Evolutionary conservation across 192 early-diverging fungal genomes (phyloP).

Genomic region (Pilaira anomala): DNA sequence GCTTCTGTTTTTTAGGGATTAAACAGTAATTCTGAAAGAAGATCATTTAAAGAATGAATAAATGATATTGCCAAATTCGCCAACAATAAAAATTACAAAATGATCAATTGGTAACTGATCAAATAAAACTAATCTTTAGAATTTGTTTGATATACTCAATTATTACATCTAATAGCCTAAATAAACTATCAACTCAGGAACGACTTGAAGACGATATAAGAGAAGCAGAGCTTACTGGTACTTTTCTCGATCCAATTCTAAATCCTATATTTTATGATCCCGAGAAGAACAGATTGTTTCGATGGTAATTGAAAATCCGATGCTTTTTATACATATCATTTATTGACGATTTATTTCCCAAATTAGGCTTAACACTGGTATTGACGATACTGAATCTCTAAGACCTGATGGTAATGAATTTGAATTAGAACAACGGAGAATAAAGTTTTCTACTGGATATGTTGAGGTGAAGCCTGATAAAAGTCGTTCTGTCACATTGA

Average conservation of each 20-base stretch:
- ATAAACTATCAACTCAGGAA: neutral
- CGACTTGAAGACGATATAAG: constrained; percentile 3
- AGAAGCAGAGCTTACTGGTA: constrained; percentile 8
- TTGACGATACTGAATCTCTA: neutral
- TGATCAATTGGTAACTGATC: too few relatives aligned
- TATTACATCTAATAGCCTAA: too few relatives aligned
- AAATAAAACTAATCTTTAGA: too few relatives aligned
- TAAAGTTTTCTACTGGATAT: constrained; percentile 10
- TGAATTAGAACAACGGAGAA: constrained; percentile 12
- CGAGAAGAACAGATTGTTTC: neutral
- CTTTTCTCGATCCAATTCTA: neutral
- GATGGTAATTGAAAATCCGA: constrained; percentile 1
- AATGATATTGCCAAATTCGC: neutral
- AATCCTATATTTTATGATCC: constrained; percentile 1
- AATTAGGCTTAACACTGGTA: constrained; percentile 12
- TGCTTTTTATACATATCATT: constrained; percentile 2
- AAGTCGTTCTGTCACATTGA: constrained; percentile 1
- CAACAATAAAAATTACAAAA: too few relatives aligned
- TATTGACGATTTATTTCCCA: constrained; percentile 12
- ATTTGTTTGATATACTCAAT: too few relatives aligned
- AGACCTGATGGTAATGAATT: constrained; percentile 1
- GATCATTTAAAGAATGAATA: neutral
- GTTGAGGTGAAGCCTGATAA: constrained; percentile 10
- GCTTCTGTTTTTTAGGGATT: neutral
- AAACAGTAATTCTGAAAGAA: neutral